Conservation (phyloP, 208 protist species). For the Wallacemonas rigidus region DNA sequence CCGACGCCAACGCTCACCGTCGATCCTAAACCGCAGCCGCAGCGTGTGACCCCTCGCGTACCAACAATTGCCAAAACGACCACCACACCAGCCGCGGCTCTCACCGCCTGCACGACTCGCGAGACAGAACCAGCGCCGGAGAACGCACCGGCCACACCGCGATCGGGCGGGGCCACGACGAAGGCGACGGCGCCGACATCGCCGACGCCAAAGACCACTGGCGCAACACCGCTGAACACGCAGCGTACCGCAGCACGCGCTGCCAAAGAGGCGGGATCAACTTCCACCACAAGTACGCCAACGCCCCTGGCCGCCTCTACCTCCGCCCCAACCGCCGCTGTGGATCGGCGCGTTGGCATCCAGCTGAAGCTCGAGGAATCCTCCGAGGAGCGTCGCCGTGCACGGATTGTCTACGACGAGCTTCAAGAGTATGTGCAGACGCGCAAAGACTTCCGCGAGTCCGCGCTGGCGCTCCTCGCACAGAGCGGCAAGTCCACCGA, state of each 20-base stretch:
- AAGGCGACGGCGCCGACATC: too few species aligned
- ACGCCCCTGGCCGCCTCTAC: not conserved
- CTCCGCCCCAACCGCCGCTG: not conserved
- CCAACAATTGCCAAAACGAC: too few species aligned
- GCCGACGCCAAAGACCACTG: too few species aligned
- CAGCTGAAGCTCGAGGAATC: not conserved
- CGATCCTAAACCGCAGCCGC: not conserved
- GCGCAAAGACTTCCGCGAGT: slow-evolving; percentile 1
- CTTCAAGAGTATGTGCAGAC: not conserved
- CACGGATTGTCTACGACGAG: not conserved
- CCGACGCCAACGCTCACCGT: not conserved
- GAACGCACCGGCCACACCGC: too few species aligned
- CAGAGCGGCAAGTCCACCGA: not conserved
- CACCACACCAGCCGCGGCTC: too few species aligned
- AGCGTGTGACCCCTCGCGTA: too few species aligned
- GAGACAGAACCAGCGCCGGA: too few species aligned
- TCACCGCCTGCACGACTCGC: too few species aligned
- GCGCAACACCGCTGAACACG: not conserved
- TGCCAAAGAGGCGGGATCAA: too few species aligned
- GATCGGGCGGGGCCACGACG: too few species aligned
- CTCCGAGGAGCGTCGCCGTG: not conserved
- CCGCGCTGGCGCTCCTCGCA: not conserved
- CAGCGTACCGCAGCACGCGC: not conserved
- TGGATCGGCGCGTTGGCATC: not conserved
- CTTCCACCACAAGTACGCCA: not conserved